Evolutionary conservation across 202 grass and related monocot species (phyloP), one percentile per base, ranked within the genome.

Genomic region (Dendrocalamus latiflorus): DNA sequence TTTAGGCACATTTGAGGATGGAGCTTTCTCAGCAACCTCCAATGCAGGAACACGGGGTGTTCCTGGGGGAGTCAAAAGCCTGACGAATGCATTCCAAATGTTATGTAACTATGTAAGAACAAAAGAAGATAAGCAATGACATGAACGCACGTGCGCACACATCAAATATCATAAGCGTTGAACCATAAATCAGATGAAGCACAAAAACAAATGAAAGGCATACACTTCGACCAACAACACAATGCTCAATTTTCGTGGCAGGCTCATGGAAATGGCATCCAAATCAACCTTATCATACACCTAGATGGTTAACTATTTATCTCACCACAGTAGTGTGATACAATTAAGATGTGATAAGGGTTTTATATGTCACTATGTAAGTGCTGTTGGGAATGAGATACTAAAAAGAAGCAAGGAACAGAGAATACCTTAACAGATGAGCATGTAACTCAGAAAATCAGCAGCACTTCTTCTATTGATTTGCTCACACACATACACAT

Each of bases 61-160:
- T 48, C 89, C 91, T 13, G 96, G 96, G 22, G 93, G 96, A 7
- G 93, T 96, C 65, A 96, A 82, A 89, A 96, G 96, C 96, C 96
- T 99, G 91, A 72, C 9, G 53, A 56, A 86, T 51, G 25, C 25
- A 92, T 59, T 85, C 49, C 68, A 86, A 51, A 77, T 70, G 49
- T 81, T 56, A 82, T 16, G 43, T 65, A 89, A 74, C 73, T 42
- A 85, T 16, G 43, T 59, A 89, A 81, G 49, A 76, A 65, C 24
- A 66, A 71, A 61, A 22, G n/a, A 69, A 26, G 25, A 83, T 56
- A 48, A 50, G 18, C 25, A 47, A 49, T n/a, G 22, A 26, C 37
- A 74, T 0, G 43, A 36, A 25, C 13, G 13, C 66, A 37, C 0
- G 12, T 8, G 1, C 21, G 44, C 16, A 6, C n/a, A 76, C 59